Conservation (phyloP, 192 early-diverging fungal genomes). For the Coemansia asiatica region DNA sequence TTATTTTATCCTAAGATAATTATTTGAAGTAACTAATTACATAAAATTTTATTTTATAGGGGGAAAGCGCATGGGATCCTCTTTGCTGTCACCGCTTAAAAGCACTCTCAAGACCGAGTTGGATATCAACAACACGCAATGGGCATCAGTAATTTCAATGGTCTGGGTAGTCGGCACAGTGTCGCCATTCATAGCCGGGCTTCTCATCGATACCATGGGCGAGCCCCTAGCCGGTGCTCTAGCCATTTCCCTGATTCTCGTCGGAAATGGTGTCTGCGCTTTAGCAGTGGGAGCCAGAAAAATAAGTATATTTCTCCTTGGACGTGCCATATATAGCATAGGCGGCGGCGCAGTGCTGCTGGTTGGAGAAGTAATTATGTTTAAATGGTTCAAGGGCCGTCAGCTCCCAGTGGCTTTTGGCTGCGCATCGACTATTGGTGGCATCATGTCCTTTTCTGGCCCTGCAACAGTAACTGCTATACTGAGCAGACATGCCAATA, state of each 20-base stretch:
- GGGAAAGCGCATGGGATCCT: slow-evolving; percentile 55
- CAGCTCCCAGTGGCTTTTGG: slow-evolving; percentile 53
- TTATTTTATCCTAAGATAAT: too few species aligned
- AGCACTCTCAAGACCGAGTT: slow-evolving; percentile 56
- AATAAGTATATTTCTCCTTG: slow-evolving; percentile 39
- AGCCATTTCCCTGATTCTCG: slow-evolving; percentile 39
- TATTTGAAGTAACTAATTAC: too few species aligned
- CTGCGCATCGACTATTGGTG: slow-evolving; percentile 42
- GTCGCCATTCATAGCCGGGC: slow-evolving; percentile 54
- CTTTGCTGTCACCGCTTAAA: slow-evolving; percentile 53
- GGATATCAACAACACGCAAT: slow-evolving; percentile 55
- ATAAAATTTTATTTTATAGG: slow-evolving; percentile 16
- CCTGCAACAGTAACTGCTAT: slow-evolving; percentile 45
- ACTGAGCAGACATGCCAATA: slow-evolving; percentile 32
- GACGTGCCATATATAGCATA: slow-evolving; percentile 54
- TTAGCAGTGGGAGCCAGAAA: slow-evolving; percentile 35
- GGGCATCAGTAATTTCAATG: slow-evolving; percentile 54
- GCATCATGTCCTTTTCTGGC: slow-evolving; percentile 47
- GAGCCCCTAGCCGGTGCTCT: slow-evolving; percentile 45
- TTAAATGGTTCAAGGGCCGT: slow-evolving; percentile 56
- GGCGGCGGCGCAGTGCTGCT: slow-evolving; percentile 53
- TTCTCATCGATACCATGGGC: slow-evolving; percentile 57
- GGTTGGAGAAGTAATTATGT: slow-evolving; percentile 56
- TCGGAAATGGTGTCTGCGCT: slow-evolving; percentile 47
- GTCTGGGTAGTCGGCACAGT: slow-evolving; percentile 56